Evolutionary conservation across 352 stramenopile genomes (phyloP), one percentile per base, ranked within the genome.

Genomic region (Achlya hypogyna): DNA sequence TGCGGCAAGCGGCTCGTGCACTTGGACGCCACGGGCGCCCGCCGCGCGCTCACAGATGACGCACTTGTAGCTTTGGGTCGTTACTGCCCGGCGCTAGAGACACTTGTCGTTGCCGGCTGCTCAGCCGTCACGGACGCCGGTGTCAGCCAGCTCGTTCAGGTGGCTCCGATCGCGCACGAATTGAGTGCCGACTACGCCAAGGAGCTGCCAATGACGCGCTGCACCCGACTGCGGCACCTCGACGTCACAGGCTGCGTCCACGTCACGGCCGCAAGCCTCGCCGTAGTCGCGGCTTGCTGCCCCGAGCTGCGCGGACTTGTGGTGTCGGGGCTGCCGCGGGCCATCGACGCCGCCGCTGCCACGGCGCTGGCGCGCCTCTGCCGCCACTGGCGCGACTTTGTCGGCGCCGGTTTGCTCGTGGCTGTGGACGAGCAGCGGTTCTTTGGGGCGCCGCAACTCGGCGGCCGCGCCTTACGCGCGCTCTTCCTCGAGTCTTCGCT

Each of bases 181-280:
- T 52, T 76, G 43, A 34, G 69, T 3, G 73, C 73, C 1, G 73
- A 75, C 16, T 76, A 70, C 65, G 42, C 74, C 51, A 72, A 28
- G 72, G 77, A n/a, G 62, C 35, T 16, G 9, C 53, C n/a, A 27
- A 54, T 52, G 1, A 31, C 60, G 2, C 69, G 82, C 0, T 91
- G 82, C 72, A 72, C 64, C 6, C 47, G 73, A 20, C 59, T 91
- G n/a, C 54, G 32, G 43, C 74, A 38, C 16, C 64, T 93, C 14
- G 80, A 93, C 16, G 69, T 93, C 42, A 72, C 78, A 8, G 84
- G 82, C 23, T 93, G 84, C 58, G 86, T 84, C 58, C 79, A 74
- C 42, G 59, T 93, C 52, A 91, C 81, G 5, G 80, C 75, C 60
- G 73, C 62, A 38, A 75, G 77, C 1, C 56, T 89, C 28, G 65